These are phyloP conservation scores for Zygoascus biomembranicola DNA, from an alignment of 805 yeast genomes.

Conservation along the genomic window DNA sequence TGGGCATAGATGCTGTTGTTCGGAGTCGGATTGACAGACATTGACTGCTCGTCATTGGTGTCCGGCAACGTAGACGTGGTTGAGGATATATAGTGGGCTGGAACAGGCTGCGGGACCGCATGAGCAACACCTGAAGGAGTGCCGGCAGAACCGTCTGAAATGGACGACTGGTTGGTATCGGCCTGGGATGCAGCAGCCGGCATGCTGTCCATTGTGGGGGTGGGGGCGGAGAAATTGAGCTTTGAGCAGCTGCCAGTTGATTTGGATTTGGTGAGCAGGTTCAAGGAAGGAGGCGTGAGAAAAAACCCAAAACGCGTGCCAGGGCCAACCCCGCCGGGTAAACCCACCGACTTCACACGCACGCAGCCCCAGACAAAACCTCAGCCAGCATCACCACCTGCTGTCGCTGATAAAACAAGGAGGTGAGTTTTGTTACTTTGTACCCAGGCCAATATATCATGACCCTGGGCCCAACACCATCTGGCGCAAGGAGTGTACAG, in stretches of 20 bases:
- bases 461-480: conserved; percentile 11
- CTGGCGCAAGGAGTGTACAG: conserved; percentile 19
- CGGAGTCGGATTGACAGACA: not conserved
- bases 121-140: not conserved
- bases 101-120: not conserved
- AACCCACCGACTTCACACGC: not conserved
- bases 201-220: not conserved
- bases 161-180: not conserved
- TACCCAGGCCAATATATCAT: not conserved
- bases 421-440: no score
- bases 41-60: not conserved
- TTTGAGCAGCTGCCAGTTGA: not conserved
- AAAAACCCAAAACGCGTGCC: not conserved
- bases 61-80: conserved; percentile 9
- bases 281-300: not conserved
- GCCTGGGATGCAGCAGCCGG: not conserved
- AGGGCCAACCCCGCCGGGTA: not conserved
- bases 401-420: no score
- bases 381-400: no score
- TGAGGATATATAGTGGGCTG: conserved; percentile 6
- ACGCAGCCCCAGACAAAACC: no score
- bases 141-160: not conserved
- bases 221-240: not conserved
- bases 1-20: not conserved
- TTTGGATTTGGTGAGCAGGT: not conserved